Evolutionary conservation across 1,284 basidiomycete genomes (phyloP), one percentile per base, ranked within the genome.

Genomic region (Calocybe gambosa): DNA sequence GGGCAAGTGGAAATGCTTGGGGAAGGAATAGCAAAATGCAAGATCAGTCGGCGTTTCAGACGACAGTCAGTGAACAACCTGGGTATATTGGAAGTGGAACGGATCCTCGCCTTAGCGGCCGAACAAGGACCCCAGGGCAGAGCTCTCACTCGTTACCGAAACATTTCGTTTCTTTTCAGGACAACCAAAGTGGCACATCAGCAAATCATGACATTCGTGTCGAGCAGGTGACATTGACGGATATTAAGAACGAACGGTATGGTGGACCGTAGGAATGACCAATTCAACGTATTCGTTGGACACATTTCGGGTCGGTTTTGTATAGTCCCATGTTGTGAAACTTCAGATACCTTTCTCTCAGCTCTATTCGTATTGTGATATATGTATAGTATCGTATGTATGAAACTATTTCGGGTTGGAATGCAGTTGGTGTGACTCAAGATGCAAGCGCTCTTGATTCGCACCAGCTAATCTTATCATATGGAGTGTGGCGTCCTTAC

Each of bases 1-100:
- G 66, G 66, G 60, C 63, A 1, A 58, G 46, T 52, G 16, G 52
- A 46, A n/a, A 48, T 41, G 18, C 45, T 28, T 33, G 51, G 54
- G 54, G 45, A 23, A 40, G 41, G 29, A 46, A 46, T 18, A 28
- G 26, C 33, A 18, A n/a, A 10, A 9, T 16, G 3, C 23, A 20
- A 10, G 38, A 46, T 18, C 15, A 29, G n/a, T 46, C 44, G 4
- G 38, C 44, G 9, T 40, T 46, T 18, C 26, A 46, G 21, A 41
- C 45, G 26, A 41, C 45, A 18, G 7, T 40, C 43, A 37, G 33
- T 25, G 34, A 41, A 10, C 34, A 15, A 9, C 45, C 45, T 20
- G 45, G 45, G 13, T 46, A 46, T 36, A 20, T 46, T 19, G 33
- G 31, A 7, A 36, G 39, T 19, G 33, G 34, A 1, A 37, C 45